Evolutionary conservation across 768 basidiomycete species (phyloP), one percentile per base, ranked within the genome.

Genomic region (Rhodotorula toruloides): DNA sequence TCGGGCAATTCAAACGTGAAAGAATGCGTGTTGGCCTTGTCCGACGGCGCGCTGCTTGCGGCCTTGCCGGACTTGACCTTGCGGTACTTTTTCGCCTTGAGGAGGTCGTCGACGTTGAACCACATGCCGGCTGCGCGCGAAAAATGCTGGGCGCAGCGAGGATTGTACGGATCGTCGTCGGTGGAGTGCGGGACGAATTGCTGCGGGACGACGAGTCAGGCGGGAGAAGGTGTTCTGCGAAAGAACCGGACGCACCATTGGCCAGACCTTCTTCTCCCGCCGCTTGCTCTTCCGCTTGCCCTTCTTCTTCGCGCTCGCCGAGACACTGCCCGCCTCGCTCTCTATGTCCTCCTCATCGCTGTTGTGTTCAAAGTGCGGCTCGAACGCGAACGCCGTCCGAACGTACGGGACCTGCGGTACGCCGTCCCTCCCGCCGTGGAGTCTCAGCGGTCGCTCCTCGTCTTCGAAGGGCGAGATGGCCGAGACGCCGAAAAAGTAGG

Each of bases 401-500:
- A 59, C 58, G n/a, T 55, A 65, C 19, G 64, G 36, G 1, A 36
- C 13, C 16, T 36, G 43, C 37, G 44, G n/a, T 11, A 29, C 16
- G 2, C 64, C 64, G 53, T 54, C 58, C 14, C 13, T 31, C 13
- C 21, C 40, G n/a, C 29, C 9, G 6, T 46, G 34, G 42, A 57
- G 31, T 49, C 22, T 43, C 37, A 17, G 5, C 46, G 32, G 29
- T 19, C 27, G 16, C 22, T 10, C 16, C 53, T 58, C 46, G 13
- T 32, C 46, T 22, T 10, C n/a, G 27, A 21, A 10, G 39, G n/a
- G 39, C 60, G 36, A 11, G 12, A 34, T 19, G 22, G 36, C 53
- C 53, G 37, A 27, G 44, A 57, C 49, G 14, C 47, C 67, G 40
- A 68, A 55, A 31, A 55, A 47, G 50, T 17, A 65, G 4, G 34